Percentiles rank a stretch among this genome's conserved stretches.
These are phyloP conservation scores for Quillaja saponaria DNA, from an alignment of 306 rosid genomes.

Conservation along the genomic window DNA sequence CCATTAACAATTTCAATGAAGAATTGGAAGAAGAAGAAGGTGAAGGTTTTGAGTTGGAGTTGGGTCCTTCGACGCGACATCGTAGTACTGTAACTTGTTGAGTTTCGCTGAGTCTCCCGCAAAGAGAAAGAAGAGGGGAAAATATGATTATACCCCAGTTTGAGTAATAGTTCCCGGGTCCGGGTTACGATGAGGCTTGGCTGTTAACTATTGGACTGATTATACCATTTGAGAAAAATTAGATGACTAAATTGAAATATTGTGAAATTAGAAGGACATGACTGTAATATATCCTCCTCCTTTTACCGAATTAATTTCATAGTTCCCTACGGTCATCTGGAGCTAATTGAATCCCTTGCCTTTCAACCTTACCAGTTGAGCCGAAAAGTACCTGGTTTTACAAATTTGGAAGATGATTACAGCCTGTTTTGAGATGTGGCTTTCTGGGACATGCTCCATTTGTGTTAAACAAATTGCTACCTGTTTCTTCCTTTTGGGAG, in stretches of 20 bases:
- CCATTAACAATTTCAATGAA: slow-evolving; percentile 41
- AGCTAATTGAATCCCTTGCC: no score
- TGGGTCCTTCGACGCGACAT: slow-evolving; percentile 32
- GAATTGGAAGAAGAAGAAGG: slow-evolving; percentile 18
- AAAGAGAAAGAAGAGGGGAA: background rate
- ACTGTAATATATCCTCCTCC: no score
- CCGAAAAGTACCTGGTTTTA: background rate
- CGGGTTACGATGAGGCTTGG: no score
- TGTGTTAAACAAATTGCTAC: slow-evolving; percentile 34
- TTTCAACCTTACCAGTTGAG: background rate
- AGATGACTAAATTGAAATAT: no score
- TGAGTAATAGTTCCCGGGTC: no score
- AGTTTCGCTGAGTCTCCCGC: background rate
- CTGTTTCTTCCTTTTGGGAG: slow-evolving; percentile 7
- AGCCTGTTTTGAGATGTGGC: slow-evolving; percentile 42
- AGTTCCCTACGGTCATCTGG: no score
- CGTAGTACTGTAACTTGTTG: slow-evolving; percentile 14
- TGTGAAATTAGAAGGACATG: no score
- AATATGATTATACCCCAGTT: background rate
- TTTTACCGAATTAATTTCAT: no score
- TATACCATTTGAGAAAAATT: no score
- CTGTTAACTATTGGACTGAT: no score
- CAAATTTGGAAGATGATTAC: slow-evolving; percentile 45
- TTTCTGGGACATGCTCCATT: slow-evolving; percentile 19
- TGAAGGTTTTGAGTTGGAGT: slow-evolving; percentile 11